Evolutionary conservation across 2,329 filamentous ascomycete species (phyloP).

Genomic region (Fusarium coicis): DNA sequence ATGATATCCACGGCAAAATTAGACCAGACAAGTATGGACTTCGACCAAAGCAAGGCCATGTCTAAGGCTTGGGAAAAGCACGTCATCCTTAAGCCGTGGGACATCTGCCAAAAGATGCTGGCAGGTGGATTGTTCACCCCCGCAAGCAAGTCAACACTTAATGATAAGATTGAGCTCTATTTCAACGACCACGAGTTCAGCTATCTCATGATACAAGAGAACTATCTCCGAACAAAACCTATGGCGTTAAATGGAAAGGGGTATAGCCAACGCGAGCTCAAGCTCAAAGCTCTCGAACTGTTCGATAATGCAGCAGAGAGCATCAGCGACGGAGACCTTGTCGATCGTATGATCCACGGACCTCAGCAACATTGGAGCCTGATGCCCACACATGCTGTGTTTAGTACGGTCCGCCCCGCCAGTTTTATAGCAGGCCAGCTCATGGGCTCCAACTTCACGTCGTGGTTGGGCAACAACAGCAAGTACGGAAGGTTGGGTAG

Average conservation of each 20-base stretch:
- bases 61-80: constrained; percentile 99
- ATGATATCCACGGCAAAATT: constrained; percentile 97
- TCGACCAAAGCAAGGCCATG: constrained; percentile 90
- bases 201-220: constrained; percentile 97
- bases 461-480: constrained; percentile 96
- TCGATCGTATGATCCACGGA: constrained; percentile 98
- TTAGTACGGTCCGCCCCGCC: constrained; percentile 92
- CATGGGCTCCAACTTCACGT: constrained; percentile 80
- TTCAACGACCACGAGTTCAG: constrained; percentile 99
- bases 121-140: constrained; percentile 86
- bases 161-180: constrained; percentile 98
- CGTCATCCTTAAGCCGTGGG: constrained; percentile 95
- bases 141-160: constrained; percentile 85
- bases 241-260: constrained; percentile 66
- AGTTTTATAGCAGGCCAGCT: constrained; percentile 87
- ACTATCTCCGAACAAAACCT: constrained; percentile 89
- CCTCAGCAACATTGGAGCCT: constrained; percentile 98
- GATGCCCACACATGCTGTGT: constrained; percentile 96
- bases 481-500: constrained; percentile 82
- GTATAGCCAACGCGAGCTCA: constrained; percentile 73
- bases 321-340: constrained; percentile 95
- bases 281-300: constrained; percentile 85
- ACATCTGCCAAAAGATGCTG: constrained; percentile 94
- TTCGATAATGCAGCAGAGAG: constrained; percentile 90
- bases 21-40: constrained; percentile 82